Evolutionary conservation across 2,329 filamentous ascomycete species (phyloP), one percentile per base, ranked within the genome.

Genomic region (Metarhizium album): DNA sequence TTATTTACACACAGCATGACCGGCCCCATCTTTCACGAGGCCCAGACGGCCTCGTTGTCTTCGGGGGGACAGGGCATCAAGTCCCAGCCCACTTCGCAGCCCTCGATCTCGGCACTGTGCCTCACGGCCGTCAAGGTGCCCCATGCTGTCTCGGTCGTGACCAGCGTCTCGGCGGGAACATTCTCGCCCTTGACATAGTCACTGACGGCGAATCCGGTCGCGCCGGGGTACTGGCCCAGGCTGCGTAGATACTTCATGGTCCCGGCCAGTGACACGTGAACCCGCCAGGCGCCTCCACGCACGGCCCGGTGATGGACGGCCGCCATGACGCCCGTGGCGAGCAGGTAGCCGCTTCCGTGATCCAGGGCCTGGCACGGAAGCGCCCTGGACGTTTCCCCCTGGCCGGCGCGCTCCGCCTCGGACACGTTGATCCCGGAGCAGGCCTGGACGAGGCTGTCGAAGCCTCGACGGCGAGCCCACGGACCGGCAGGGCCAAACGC

Each of bases 301-400:
- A 55, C 63, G 0, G 68, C 68, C 14, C 71, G 67, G 47, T 68
- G 69, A 52, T 77, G 74, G 4, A 82, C 42, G 1, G 78, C 76
- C 0, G 76, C 72, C 23, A 69, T 62, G 2, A 81, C 69, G 0
- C 78, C 77, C 0, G 75, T 64, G 0, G 78, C 76, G 1, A 82
- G 67, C 20, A 81, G 65, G 49, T 77, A 81, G 0, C 79, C 79
- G 0, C 68, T 69, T 0, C 70, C 74, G 53, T 82, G 76, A 57
- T 82, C 79, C 0, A 82, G 66, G 0, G 73, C 77, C 60, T 82
- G 78, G 49, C 73, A 78, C 0, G 78, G 78, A 31, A 71, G 18
- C 4, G 13, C 38, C 38, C 18, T 42, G n/a, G 38, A 22, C 13
- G 16, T 6, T 18, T 42, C 38, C 5, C 38, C 38, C n/a, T 11